phyloP scores from a whole-genome alignment of 148 eudicot genomes.

The Camellia granthamiana region DNA sequence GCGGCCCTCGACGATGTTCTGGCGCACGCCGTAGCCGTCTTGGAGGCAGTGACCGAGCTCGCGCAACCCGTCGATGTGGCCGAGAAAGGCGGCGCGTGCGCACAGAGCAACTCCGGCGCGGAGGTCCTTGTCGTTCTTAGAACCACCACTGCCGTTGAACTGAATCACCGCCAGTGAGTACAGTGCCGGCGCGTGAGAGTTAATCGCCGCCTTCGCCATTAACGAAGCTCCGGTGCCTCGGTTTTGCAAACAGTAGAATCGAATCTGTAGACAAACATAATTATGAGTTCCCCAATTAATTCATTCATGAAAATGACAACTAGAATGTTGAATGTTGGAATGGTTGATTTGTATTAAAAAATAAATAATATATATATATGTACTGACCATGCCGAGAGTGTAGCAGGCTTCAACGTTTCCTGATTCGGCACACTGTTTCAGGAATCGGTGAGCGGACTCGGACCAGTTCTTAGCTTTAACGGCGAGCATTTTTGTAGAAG shows the following conservation, averaged over 20 bases:
- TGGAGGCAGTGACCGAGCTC: slow-evolving; percentile 93
- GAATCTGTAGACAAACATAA: slow-evolving; percentile 42
- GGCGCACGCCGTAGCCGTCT: slow-evolving; percentile 91
- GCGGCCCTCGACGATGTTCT: slow-evolving; percentile 66
- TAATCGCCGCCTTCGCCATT: slow-evolving; percentile 80
- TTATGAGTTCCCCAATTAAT: neutral
- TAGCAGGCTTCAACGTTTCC: slow-evolving; percentile 54
- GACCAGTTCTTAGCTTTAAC: slow-evolving; percentile 48
- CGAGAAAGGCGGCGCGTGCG: slow-evolving; percentile 79
- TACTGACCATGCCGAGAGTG: slow-evolving; percentile 52
- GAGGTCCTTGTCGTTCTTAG: slow-evolving; percentile 63
- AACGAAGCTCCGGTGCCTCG: slow-evolving; percentile 64
- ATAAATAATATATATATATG: no score
- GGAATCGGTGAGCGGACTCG: slow-evolving; percentile 43
- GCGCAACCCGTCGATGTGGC: slow-evolving; percentile 80
- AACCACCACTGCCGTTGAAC: slow-evolving; percentile 85
- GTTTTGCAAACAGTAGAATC: slow-evolving; percentile 68
- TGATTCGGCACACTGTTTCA: slow-evolving; percentile 42
- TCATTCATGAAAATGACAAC: neutral
- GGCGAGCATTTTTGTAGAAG: slow-evolving; percentile 33
- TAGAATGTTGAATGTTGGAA: neutral
- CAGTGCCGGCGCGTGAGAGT: slow-evolving; percentile 61
- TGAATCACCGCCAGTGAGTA: slow-evolving; percentile 78
- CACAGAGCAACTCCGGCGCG: slow-evolving; percentile 85
- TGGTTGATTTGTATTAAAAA: no score